Base-by-base conservation (phyloP, 2,329 filamentous ascomycete species). In the Penicillium sp. region DNA sequence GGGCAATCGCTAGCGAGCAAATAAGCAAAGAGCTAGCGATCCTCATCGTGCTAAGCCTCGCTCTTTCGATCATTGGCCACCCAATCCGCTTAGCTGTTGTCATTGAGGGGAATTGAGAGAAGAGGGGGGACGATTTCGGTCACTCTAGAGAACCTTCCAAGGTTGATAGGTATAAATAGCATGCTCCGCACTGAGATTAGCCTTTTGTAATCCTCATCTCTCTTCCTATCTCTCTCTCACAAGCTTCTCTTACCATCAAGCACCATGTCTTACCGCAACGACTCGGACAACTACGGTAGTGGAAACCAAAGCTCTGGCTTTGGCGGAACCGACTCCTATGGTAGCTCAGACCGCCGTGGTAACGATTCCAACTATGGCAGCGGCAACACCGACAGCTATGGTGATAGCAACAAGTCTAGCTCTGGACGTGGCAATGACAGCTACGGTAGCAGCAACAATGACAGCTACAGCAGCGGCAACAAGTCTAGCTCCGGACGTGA, bases 291-390 rank as follows among this genome's bases (percentile, higher is more conserved):
- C 52, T 54, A 54, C 40, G 47, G 52, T 47, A 50, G 52, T 50
- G 34, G 52, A 36, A 54, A 54, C 52, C 47, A 54, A 34, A 54
- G 47, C 52, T 54, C 52, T 14, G 40, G 52, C 40, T 50, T 44
- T 29, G 52, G 47, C 14, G 27, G 29, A 34, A 50, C 45, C 39
- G 16, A 53, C 22, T 36, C 21, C 22, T 51, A 46, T 5, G 47
- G 50, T 18, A 50, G 43, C 16, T 36, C 34, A 36, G 34, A n/a
- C 34, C 34, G 34, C 13, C 34, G 14, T 36, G 42, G 45, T 4
- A 43, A 45, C 42, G 39, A 40, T 22, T 21, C 16, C 13, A 40
- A 31, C 43, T 49, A 31, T 6, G 47, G 32, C 8, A 29, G 6
- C 24, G 24, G 39, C 14, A 18, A 45, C 36, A 42, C 38, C 2